phyloP scores from a whole-genome alignment of 2,329 filamentous ascomycete genomes.

The Aspergillus fructus region DNA sequence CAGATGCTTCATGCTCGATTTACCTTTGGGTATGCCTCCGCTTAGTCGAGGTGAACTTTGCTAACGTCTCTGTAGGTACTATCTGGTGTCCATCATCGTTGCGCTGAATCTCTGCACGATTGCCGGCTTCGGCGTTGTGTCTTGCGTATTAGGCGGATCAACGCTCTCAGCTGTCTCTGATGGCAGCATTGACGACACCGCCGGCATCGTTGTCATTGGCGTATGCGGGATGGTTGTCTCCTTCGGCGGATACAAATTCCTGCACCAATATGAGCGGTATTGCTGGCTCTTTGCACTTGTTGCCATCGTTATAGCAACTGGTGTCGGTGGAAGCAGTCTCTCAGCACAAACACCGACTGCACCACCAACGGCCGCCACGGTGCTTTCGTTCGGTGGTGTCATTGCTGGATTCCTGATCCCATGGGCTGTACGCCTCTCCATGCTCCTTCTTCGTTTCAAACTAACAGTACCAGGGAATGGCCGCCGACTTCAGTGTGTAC shows the following conservation, averaged over 20 bases:
- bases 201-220: constrained; percentile 12
- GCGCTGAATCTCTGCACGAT: constrained; percentile 12
- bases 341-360: neutral
- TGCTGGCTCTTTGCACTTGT: constrained; percentile 10
- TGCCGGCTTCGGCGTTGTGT: constrained; percentile 8
- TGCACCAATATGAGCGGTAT: constrained; percentile 14
- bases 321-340: constrained; percentile 5
- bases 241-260: constrained; percentile 11
- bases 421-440: constrained; percentile 5
- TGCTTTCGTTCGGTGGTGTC: constrained; percentile 10
- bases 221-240: constrained; percentile 12
- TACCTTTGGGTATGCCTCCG: constrained; percentile 1
- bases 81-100: constrained; percentile 4
- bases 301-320: constrained; percentile 8
- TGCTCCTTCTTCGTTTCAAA: neutral
- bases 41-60: no score
- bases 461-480: constrained; percentile 7
- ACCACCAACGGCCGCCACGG: constrained; percentile 1
- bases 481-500: constrained; percentile 10
- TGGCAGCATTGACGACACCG: constrained; percentile 9
- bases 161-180: constrained; percentile 5
- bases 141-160: constrained; percentile 2
- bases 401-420: constrained; percentile 12
- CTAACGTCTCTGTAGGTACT: neutral
- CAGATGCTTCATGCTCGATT: constrained; percentile 12